These are phyloP conservation scores for Saccharomycopsis sp. DNA, from an alignment of 805 yeast species.

Conservation along the genomic window DNA sequence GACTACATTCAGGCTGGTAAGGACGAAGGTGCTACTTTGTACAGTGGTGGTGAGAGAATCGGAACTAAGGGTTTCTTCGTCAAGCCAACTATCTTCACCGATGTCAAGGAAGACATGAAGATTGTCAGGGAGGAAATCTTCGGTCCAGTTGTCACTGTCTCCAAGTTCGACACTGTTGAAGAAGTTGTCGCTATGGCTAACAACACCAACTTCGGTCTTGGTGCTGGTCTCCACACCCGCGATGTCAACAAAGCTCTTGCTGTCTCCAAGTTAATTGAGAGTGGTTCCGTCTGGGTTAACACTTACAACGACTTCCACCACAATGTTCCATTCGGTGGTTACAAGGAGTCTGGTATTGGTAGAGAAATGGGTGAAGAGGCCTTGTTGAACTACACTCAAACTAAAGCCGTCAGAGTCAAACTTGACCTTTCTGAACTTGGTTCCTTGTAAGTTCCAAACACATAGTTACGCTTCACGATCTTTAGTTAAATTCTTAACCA, in stretches of 20 bases:
- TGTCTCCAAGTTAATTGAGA: constrained; percentile 65
- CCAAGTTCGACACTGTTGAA: constrained; percentile 76
- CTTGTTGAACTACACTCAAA: constrained; percentile 75
- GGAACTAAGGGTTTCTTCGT: constrained; percentile 61
- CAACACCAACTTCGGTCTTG: constrained; percentile 77
- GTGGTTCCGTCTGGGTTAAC: constrained; percentile 93
- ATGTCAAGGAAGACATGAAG: constrained; percentile 58
- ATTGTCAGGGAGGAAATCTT: constrained; percentile 76
- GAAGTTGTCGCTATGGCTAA: constrained; percentile 77
- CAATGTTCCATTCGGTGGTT: constrained; percentile 90
- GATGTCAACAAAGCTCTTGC: constrained; percentile 69
- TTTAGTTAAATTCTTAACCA: neutral
- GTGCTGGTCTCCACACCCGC: constrained; percentile 83
- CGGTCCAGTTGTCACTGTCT: constrained; percentile 85
- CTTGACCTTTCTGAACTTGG: constrained; percentile 13
- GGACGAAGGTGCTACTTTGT: constrained; percentile 73
- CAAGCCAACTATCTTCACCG: constrained; percentile 69
- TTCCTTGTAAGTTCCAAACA: neutral
- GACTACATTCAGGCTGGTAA: constrained; percentile 70
- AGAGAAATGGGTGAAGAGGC: constrained; percentile 91
- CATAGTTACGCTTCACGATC: neutral
- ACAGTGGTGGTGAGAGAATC: constrained; percentile 62
- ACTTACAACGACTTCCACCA: constrained; percentile 84
- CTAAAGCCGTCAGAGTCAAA: constrained; percentile 67
- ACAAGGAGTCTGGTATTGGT: constrained; percentile 86